phyloP scores from a whole-genome alignment of 345 rosid species.

The Aquilaria sinensis region DNA sequence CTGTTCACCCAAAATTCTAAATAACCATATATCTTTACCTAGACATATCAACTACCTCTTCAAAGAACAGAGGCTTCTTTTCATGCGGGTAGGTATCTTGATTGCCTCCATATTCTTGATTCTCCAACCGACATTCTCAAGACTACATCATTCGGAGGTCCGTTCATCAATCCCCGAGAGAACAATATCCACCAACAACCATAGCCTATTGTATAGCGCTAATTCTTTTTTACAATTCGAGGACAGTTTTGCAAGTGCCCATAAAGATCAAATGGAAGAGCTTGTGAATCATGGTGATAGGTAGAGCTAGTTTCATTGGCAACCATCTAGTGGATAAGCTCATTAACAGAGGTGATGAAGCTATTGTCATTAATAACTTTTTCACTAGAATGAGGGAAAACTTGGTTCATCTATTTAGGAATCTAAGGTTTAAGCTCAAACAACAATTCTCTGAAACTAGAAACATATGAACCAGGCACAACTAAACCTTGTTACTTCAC shows the following conservation, averaged over 20 bases:
- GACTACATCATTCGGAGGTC: slow-evolving; percentile 43
- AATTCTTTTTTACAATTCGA: not conserved
- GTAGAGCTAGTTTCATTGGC: slow-evolving; percentile 97
- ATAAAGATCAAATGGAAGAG: slow-evolving; percentile 57
- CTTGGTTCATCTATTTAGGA: slow-evolving; percentile 67
- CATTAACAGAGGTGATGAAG: slow-evolving; percentile 84
- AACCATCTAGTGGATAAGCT: slow-evolving; percentile 95
- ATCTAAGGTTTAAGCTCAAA: slow-evolving; percentile 83
- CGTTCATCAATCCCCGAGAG: slow-evolving; percentile 20
- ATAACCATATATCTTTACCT: slow-evolving; percentile 74
- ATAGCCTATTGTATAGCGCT: slow-evolving; percentile 9
- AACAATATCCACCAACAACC: slow-evolving; percentile 4
- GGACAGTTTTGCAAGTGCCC: slow-evolving; percentile 54
- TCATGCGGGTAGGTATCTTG: slow-evolving; percentile 85
- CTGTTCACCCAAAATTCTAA: slow-evolving; percentile 62
- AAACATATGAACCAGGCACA: too few relatives aligned
- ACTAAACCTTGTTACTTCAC: too few relatives aligned
- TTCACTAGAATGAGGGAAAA: slow-evolving; percentile 95
- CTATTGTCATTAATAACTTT: slow-evolving; percentile 89
- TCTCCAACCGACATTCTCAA: slow-evolving; percentile 81
- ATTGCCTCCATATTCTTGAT: slow-evolving; percentile 94
- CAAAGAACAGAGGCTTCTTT: slow-evolving; percentile 87
- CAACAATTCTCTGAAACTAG: too few relatives aligned
- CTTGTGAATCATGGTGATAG: slow-evolving; percentile 80
- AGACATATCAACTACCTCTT: slow-evolving; percentile 81